Conservation (phyloP, 1,284 basidiomycete species). For the Sporisorium iseilematis-ciliati region DNA sequence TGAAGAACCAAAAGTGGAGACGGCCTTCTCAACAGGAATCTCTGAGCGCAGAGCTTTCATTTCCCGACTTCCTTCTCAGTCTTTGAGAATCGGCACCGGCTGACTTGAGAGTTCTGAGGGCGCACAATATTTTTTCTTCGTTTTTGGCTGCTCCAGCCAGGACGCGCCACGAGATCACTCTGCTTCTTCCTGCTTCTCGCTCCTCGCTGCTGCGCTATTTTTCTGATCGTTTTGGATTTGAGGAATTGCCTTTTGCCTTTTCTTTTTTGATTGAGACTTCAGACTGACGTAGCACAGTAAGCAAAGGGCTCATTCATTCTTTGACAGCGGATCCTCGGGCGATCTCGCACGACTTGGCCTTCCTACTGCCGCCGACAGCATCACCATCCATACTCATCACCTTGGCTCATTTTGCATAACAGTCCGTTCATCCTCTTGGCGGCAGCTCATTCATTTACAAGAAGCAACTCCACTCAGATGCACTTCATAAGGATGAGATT, state of each 20-base stretch:
- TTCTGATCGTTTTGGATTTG: constrained; percentile 1
- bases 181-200: constrained; percentile 7
- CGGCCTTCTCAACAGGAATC: neutral
- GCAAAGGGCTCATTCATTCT: neutral
- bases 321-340: neutral
- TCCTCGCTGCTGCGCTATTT: neutral
- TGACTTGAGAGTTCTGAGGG: constrained; percentile 3
- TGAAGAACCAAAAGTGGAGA: constrained; percentile 28
- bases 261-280: constrained; percentile 20
- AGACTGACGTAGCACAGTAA: neutral
- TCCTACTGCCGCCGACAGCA: neutral
- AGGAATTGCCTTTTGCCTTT: neutral
- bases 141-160: constrained; percentile 5
- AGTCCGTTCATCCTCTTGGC: too few relatives aligned
- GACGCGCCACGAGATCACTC: constrained; percentile 46
- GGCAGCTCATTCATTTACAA: neutral
- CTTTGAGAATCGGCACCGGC: constrained; percentile 7
- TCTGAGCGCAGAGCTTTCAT: neutral
- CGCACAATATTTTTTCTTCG: constrained; percentile 12
- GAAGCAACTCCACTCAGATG: neutral
- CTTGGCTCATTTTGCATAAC: neutral
- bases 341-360: constrained; percentile 3
- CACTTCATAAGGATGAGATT: neutral
- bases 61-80: constrained; percentile 29
- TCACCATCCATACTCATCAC: constrained; percentile 5